A percentile compares a stretch with the other conserved stretches of the same genome.
phyloP scores from a whole-genome alignment of 768 basidiomycete species.

The Tylopilus intermedius region DNA sequence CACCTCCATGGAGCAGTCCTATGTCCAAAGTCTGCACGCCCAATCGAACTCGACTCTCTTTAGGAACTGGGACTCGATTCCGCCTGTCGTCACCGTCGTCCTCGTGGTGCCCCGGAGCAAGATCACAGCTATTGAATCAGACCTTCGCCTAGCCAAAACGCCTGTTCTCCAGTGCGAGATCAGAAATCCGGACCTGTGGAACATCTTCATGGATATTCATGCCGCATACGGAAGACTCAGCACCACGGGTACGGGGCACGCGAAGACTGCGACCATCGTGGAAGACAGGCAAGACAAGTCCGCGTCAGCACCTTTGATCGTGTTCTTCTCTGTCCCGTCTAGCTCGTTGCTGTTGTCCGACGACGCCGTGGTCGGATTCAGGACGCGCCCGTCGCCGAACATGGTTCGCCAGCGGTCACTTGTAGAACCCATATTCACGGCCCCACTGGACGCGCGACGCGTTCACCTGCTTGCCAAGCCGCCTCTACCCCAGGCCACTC shows the following conservation, averaged over 20 bases:
- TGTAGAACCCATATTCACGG: slow-evolving; percentile 18
- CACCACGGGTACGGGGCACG: slow-evolving; percentile 12
- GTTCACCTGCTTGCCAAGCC: slow-evolving; percentile 25
- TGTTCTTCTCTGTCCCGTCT: slow-evolving; percentile 23
- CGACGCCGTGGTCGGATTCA: slow-evolving; percentile 15
- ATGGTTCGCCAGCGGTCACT: not conserved
- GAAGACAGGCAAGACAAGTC: slow-evolving; percentile 18
- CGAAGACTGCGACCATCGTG: slow-evolving; percentile 16
- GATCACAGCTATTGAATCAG: slow-evolving; percentile 18
- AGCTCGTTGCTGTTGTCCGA: slow-evolving; percentile 13
- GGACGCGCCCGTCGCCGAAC: slow-evolving; percentile 17
- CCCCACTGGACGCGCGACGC: slow-evolving; percentile 13
- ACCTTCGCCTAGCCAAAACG: slow-evolving; percentile 20
- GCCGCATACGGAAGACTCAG: slow-evolving; percentile 21
- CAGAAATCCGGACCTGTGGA: slow-evolving; percentile 7
- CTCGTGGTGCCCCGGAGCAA: slow-evolving; percentile 30
- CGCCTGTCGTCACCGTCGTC: slow-evolving; percentile 29
- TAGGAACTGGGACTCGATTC: slow-evolving; percentile 26
- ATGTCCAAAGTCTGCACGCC: slow-evolving; percentile 7
- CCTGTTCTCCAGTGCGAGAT: slow-evolving; percentile 26
- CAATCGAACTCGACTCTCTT: slow-evolving; percentile 22
- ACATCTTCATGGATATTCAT: slow-evolving; percentile 19
- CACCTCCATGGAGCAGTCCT: slow-evolving; percentile 14
- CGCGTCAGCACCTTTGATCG: slow-evolving; percentile 17
- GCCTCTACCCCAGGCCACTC: slow-evolving; percentile 8